These are phyloP conservation scores for Baeospora myosura DNA, from an alignment of 1,284 basidiomycete species.

Conservation along the genomic window DNA sequence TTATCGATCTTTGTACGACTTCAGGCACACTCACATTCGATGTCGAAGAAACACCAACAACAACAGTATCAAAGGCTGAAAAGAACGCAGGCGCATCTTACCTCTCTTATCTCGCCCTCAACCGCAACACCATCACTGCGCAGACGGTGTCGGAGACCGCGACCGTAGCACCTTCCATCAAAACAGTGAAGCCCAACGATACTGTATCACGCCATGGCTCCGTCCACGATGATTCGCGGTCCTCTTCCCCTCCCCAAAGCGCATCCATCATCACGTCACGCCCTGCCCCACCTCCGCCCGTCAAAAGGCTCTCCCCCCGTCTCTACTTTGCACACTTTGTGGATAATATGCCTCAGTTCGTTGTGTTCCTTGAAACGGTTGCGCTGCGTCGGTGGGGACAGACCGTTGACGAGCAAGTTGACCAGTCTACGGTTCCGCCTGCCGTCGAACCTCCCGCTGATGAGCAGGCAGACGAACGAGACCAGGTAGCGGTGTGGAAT, in stretches of 20 bases:
- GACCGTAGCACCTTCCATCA: slow-evolving; percentile 41
- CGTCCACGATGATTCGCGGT: slow-evolving; percentile 19
- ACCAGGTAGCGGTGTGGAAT: slow-evolving; percentile 92
- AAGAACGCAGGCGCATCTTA: slow-evolving; percentile 50
- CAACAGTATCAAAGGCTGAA: slow-evolving; percentile 18
- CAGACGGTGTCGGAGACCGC: slow-evolving; percentile 32
- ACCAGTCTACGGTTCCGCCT: slow-evolving; percentile 5
- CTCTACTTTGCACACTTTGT: slow-evolving; percentile 94
- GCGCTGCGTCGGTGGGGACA: slow-evolving; percentile 80
- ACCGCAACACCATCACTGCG: slow-evolving; percentile 39
- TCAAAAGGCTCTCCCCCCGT: slow-evolving; percentile 71
- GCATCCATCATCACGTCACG: slow-evolving; percentile 16
- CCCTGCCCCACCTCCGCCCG: slow-evolving; percentile 17
- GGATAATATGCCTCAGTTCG: slow-evolving; percentile 79
- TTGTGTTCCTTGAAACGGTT: slow-evolving; percentile 85
- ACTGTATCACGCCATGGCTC: slow-evolving; percentile 29
- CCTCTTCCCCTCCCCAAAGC: slow-evolving; percentile 13
- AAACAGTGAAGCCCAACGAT: slow-evolving; percentile 38
- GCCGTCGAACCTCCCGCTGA: slow-evolving; percentile 30
- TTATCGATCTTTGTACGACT: slow-evolving; percentile 89
- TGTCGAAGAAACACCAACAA: slow-evolving; percentile 26
- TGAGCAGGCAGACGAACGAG: slow-evolving; percentile 51
- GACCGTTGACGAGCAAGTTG: slow-evolving; percentile 37
- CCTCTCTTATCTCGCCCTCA: slow-evolving; percentile 72
- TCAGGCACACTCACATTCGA: slow-evolving; percentile 42